Base-by-base conservation (phyloP, 371 early-diverging fungal species). In the Syncephalis plumigaleata region DNA sequence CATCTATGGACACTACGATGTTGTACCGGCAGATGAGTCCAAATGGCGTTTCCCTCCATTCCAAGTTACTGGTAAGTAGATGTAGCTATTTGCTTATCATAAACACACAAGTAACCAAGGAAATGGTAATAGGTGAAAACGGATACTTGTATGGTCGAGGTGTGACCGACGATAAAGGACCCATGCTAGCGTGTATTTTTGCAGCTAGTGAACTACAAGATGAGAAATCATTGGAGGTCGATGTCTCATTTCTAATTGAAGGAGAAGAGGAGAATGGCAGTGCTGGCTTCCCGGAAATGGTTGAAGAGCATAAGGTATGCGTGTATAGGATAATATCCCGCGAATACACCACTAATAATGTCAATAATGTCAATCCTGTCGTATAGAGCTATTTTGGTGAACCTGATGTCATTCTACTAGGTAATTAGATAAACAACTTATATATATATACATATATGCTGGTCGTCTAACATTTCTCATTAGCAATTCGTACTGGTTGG, bases 1-100 rank as follows among this genome's bases (percentile, higher is more conserved):
- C 22, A 68, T 84, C 9, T 87, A 87, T 58, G 87, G 87, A 0
- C 87, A 87, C 58, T 87, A 87, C 51, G 87, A 87, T 56, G 87
- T 87, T 8, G 77, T 82, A 55, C 60, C 74, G 1, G 83, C 79
- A 7, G 73, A 77, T 43, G 63, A 65, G 50, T 52, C 58, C 13
- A 64, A 67, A 43, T 87, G 87, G 79, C 50, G 45, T 20, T 48
- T 67, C 36, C 55, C 53, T 45, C 79, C 77, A 20, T 77, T 77
- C 47, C 50, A 57, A 46, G 36, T 77, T 48, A 49, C 56, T 20
- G 77, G 77, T 57, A 49, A 8, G 21, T 16, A 47, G 7, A 27
- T 31, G 16, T n/a, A 24, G 27, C 15, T n/a, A 23, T 13, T 17
- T 17, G 50, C 17, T 8, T n/a, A n/a, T n/a, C n/a, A n/a, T n/a